Percentiles rank a stretch among this genome's conserved stretches.
Evolutionary conservation across 192 early-diverging fungal genomes (phyloP).

Genomic region (Coemansia sp.): DNA sequence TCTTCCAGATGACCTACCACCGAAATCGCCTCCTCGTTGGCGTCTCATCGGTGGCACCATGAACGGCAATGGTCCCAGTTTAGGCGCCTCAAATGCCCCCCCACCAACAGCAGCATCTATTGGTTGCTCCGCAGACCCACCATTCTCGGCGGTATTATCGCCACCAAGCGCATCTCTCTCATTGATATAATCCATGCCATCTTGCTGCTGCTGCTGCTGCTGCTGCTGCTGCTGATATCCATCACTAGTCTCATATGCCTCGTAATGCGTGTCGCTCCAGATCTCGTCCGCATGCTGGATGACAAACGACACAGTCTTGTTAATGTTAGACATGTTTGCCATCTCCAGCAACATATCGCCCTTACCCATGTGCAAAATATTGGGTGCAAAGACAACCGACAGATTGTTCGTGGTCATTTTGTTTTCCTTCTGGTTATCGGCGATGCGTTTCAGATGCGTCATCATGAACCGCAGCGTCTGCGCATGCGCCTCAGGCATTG

Average conservation of each 20-base stretch:
- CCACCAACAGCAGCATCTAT: background rate
- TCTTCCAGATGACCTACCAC: background rate
- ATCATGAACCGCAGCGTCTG: slow-evolving; percentile 64
- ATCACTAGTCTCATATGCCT: background rate
- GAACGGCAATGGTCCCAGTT: background rate
- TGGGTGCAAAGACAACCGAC: slow-evolving; percentile 92
- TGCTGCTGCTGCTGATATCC: no score
- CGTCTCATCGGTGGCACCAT: slow-evolving; percentile 2
- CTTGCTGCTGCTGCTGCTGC: background rate
- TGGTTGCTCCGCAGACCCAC: background rate
- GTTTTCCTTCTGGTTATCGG: slow-evolving; percentile 63
- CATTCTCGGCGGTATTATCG: background rate
- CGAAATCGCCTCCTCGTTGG: background rate
- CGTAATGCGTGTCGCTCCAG: slow-evolving; percentile 25
- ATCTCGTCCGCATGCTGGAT: slow-evolving; percentile 59
- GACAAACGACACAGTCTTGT: slow-evolving; percentile 68
- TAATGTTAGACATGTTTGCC: slow-evolving; percentile 73
- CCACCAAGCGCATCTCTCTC: background rate
- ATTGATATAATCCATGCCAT: background rate
- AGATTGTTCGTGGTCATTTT: slow-evolving; percentile 92
- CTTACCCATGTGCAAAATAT: slow-evolving; percentile 67
- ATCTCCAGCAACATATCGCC: slow-evolving; percentile 61
- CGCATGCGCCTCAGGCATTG: slow-evolving; percentile 65
- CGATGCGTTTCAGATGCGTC: slow-evolving; percentile 66
- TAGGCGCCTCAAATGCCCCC: background rate